Evolutionary conservation across 352 stramenopile genomes (phyloP), one percentile per base, ranked within the genome.

Genomic region (Thraustochytrium sp.): DNA sequence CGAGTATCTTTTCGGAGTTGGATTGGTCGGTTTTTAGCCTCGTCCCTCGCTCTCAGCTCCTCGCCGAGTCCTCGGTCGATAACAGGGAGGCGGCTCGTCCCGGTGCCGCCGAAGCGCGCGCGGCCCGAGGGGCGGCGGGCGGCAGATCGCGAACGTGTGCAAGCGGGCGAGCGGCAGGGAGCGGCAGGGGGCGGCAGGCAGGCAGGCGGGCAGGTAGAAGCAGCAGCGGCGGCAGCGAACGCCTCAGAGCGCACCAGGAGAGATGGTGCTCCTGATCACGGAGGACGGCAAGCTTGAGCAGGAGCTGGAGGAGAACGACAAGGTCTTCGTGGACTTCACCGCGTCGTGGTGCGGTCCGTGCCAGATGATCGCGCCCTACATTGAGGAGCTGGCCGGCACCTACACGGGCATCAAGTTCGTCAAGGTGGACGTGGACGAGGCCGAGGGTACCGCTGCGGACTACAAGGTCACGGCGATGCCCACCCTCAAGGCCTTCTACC

Each of bases 391-490:
- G 9, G 86, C 85, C 42, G 44, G 87, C n/a, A 64, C 55, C 9
- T 89, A 85, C 78, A 37, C 65, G 0, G 74, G 64, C 54, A 87
- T 90, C 38, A 68, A 87, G 21, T 86, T 91, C 42, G 85, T 84
- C 34, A 91, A 88, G 78, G 88, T 98, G n/a, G 94, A 98, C 85
- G 92, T 93, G 37, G 92, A 96, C 76, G 90, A 86, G 38, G 88
- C 96, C 88, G 91, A 91, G 84, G 90, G 93, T 9, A 84, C 96
- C 56, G 92, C 89, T 56, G 85, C 84, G 77, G 89, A 94, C 86
- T 97, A 90, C 85, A 92, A 90, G 62, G 91, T 97, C 16, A 91
- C 87, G 51, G 94, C 94, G n/a, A 97, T 96, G 87, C 94, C 94
- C 44, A 97, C 93, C 73, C 89, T 98, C 82, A 97, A 46, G 5